Evolutionary conservation across 169 alveolate genomes (phyloP).

Genomic region (Cryptosporidium viatorum): DNA sequence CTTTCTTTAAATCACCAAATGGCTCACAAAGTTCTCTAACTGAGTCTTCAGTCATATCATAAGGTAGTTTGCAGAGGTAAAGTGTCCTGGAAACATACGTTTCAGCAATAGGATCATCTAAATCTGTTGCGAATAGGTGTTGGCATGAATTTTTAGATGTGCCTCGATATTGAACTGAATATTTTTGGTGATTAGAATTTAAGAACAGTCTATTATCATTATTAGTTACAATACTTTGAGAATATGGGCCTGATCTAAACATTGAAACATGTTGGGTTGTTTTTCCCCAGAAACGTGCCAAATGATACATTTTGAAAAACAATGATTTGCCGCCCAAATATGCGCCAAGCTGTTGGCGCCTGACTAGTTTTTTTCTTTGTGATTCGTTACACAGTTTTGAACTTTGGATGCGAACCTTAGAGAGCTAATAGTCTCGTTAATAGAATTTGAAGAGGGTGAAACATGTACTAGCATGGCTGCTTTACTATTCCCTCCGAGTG

Average conservation of each 20-base stretch:
- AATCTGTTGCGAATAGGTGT: background rate
- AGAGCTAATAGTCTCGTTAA: constrained; percentile 81
- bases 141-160: background rate
- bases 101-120: constrained; percentile 27
- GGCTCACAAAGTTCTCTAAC: constrained; percentile 76
- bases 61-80: constrained; percentile 77
- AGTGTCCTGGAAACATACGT: constrained; percentile 68
- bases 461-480: constrained; percentile 90
- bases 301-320: background rate
- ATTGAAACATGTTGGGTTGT: constrained; percentile 22
- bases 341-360: background rate
- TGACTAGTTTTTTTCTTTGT: background rate
- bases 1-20: constrained; percentile 77
- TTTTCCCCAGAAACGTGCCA: constrained; percentile 13
- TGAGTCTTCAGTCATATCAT: constrained; percentile 75
- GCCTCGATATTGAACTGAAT: background rate
- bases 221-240: background rate
- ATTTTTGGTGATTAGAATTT: background rate
- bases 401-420: constrained; percentile 84
- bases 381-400: constrained; percentile 43
- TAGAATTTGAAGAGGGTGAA: constrained; percentile 76
- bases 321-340: background rate
- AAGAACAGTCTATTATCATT: background rate
- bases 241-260: constrained; percentile 39
- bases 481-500: constrained; percentile 87